Base-by-base conservation (phyloP, 371 early-diverging fungal genomes). In the Rhizopus stolonifer region DNA sequence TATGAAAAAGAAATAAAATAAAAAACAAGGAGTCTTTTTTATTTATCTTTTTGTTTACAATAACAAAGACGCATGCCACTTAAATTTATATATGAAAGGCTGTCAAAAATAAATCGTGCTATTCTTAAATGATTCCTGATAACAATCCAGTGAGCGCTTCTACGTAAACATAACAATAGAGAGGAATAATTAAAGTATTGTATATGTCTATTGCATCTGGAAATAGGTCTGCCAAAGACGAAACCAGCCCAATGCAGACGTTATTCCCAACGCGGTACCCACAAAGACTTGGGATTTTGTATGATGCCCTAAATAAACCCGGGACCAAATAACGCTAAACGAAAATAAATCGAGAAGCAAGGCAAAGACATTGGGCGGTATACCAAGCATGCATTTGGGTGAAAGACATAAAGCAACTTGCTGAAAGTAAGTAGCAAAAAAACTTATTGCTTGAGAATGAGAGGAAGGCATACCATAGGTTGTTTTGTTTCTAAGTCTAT, bases 391-490 rank as follows among this genome's bases (percentile, higher is more conserved):
- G 3, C 22, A 9, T 10, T n/a, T 10, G 13, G 15, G 21, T 19
- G 8, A 7, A 21, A 15, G 7, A 26, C 5, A 17, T 21, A 51
- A 9, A 51, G 60, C 17, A 49, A 65, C 71, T 3, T 50, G 69
- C 0, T 64, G 60, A 3, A 73, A 52, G 48, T 83, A 88, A 10
- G 65, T 62, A 1, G 83, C 79, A 58, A 87, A 89, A 54, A 80
- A 90, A 3, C 81, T 79, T n/a, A 87, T 84, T 31, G 85, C 81
- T 51, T 86, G 86, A 3, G 88, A 77, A 58, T 90, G 91, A 32
- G 81, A 80, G 8, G 84, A 84, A 22, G 91, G 91, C 89, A 89
- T 88, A 2, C 89, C 91, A 60, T 89, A 88, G 11, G 64, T 54
- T 33, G 21, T 45, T 31, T 53, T 61, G 2, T 32, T 34, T 1